phyloP scores from a whole-genome alignment of 495 filamentous ascomycete genomes.

The Penicillium verhagenii region DNA sequence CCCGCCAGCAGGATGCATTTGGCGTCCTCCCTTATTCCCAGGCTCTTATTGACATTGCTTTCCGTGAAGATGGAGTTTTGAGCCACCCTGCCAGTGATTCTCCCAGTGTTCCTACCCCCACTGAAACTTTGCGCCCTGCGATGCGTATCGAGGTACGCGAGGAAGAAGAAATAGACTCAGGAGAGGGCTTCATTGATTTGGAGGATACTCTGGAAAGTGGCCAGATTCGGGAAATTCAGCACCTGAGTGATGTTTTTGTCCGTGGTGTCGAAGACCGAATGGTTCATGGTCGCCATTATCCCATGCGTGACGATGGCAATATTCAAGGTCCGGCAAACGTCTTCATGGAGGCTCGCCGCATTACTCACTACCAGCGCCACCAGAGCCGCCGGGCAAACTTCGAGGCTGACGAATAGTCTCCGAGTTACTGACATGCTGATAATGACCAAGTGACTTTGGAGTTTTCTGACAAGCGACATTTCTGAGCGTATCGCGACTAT shows the following conservation, averaged over 20 bases:
- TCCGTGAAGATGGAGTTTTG: not conserved
- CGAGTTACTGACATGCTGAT: not conserved
- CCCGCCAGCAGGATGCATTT: not conserved
- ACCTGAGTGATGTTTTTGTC: not conserved
- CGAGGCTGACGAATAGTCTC: not conserved
- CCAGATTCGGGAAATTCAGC: not conserved
- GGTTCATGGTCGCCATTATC: not conserved
- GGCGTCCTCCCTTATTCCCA: not conserved
- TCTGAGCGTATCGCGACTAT: too few species aligned
- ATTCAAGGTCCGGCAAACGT: not conserved
- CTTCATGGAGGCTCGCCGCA: slow-evolving; percentile 25
- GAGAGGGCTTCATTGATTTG: not conserved
- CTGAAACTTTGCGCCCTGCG: not conserved
- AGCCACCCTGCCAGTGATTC: not conserved
- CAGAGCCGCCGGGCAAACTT: not conserved
- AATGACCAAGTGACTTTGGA: too few species aligned
- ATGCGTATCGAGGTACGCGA: not conserved
- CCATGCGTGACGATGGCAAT: slow-evolving; percentile 1
- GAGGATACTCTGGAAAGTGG: not conserved
- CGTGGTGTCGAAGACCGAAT: not conserved
- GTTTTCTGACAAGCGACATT: not conserved
- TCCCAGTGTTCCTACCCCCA: not conserved
- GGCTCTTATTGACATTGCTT: not conserved
- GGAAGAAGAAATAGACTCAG: not conserved
- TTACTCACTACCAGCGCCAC: slow-evolving; percentile 27